These are phyloP conservation scores for Sphaerulina vaccinii DNA, from an alignment of 2,329 filamentous ascomycete genomes.

Conservation along the genomic window DNA sequence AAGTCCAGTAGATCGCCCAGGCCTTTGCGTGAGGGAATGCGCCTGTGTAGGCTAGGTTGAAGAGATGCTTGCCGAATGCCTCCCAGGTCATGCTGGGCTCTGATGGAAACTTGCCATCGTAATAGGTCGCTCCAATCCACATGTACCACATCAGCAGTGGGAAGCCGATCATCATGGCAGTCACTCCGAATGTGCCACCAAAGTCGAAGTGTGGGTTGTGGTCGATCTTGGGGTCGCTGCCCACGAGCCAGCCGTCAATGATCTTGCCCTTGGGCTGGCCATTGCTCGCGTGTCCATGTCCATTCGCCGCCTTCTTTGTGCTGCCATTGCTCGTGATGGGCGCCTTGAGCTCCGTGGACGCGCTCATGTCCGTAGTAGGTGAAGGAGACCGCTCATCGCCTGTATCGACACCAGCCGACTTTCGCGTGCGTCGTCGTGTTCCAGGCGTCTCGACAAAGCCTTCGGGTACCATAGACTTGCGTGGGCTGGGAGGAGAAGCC, in stretches of 20 bases:
- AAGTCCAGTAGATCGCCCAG: slow-evolving; percentile 93
- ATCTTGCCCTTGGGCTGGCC: slow-evolving; percentile 40
- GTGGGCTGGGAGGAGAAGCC: slow-evolving; percentile 1
- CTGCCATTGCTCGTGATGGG: slow-evolving; percentile 10
- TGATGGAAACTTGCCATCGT: slow-evolving; percentile 76
- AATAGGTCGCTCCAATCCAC: slow-evolving; percentile 95
- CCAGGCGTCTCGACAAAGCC: slow-evolving; percentile 53
- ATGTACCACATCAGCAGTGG: slow-evolving; percentile 98
- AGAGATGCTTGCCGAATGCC: slow-evolving; percentile 72
- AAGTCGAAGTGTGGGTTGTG: slow-evolving; percentile 68
- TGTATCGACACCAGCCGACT: slow-evolving; percentile 37
- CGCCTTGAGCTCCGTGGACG: slow-evolving; percentile 16
- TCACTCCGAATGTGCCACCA: slow-evolving; percentile 77
- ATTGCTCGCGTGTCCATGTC: slow-evolving; percentile 38
- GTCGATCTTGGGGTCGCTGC: slow-evolving; percentile 44
- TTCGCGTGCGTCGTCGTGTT: slow-evolving; percentile 44
- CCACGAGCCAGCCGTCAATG: slow-evolving; percentile 41
- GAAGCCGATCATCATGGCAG: slow-evolving; percentile 86
- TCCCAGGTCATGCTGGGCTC: slow-evolving; percentile 49
- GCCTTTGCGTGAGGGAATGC: slow-evolving; percentile 80
- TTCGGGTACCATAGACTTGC: slow-evolving; percentile 42
- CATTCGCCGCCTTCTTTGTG: slow-evolving; percentile 32
- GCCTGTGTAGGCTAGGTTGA: slow-evolving; percentile 71
- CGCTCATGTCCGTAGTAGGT: slow-evolving; percentile 28
- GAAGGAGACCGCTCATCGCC: slow-evolving; percentile 40